phyloP scores from a whole-genome alignment of 768 basidiomycete genomes.

The Rhizopogon salebrosus region DNA sequence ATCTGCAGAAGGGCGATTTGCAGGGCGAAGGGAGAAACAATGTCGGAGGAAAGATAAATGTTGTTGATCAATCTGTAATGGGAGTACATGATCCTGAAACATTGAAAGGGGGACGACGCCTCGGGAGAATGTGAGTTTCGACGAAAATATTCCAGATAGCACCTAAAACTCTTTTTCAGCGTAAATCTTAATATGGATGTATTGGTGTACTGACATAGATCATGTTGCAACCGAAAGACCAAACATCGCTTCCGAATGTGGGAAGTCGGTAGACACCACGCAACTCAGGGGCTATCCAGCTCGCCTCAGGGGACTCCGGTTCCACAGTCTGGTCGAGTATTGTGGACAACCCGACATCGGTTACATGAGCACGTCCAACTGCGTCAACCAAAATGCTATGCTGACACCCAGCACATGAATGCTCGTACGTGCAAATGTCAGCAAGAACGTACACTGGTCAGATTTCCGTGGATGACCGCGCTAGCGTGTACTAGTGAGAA shows the following conservation, averaged over 20 bases:
- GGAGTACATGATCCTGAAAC: not conserved
- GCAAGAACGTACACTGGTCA: slow-evolving; percentile 2
- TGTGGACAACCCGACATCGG: slow-evolving; percentile 39
- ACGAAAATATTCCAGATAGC: slow-evolving; percentile 4
- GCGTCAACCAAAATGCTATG: slow-evolving; percentile 4
- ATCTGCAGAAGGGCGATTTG: not conserved
- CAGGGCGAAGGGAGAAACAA: not conserved
- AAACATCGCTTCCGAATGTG: slow-evolving; percentile 9
- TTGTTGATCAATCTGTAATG: not conserved
- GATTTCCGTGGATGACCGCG: slow-evolving; percentile 4
- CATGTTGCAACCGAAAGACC: slow-evolving; percentile 19
- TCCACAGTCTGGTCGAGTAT: slow-evolving; percentile 31
- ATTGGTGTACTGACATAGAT: slow-evolving; percentile 7
- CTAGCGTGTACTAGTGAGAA: slow-evolving; percentile 1
- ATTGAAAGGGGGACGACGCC: too few species aligned
- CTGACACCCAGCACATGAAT: not conserved
- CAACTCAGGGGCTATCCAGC: slow-evolving; percentile 14
- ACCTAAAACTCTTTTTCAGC: not conserved
- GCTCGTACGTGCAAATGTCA: not conserved
- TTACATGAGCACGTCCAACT: not conserved
- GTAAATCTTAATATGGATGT: not conserved
- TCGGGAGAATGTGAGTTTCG: too few species aligned
- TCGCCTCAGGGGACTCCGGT: slow-evolving; percentile 6
- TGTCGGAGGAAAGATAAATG: not conserved
- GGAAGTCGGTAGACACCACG: too few species aligned